Conservation (phyloP, 805 yeast species). For the Monosporozyma solicola region DNA sequence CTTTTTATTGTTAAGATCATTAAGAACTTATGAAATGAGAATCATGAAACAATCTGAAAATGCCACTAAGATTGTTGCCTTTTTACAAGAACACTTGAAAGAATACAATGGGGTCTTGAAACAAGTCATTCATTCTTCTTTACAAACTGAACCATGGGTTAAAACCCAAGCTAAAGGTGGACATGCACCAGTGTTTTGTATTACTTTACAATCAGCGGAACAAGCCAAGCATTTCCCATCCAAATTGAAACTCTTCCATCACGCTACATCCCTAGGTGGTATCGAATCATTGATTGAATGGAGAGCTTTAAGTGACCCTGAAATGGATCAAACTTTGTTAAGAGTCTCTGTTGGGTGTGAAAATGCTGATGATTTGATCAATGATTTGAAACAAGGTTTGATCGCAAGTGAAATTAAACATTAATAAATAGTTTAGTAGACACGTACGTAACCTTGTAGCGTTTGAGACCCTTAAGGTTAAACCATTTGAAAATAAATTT, state of each 20-base stretch:
- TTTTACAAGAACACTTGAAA: conserved; percentile 40
- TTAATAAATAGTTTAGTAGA: neutral
- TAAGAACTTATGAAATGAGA: conserved; percentile 73
- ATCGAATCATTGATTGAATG: conserved; percentile 87
- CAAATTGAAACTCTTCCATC: conserved; percentile 62
- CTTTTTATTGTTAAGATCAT: conserved; percentile 63
- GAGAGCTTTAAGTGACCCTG: conserved; percentile 67
- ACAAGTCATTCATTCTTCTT: conserved; percentile 59
- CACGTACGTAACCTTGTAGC: too few relatives aligned
- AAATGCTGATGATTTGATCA: conserved; percentile 63
- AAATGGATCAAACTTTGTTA: conserved; percentile 47
- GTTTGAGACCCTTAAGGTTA: too few relatives aligned
- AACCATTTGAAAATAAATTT: too few relatives aligned
- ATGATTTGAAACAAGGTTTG: conserved; percentile 61
- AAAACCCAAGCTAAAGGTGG: conserved; percentile 58
- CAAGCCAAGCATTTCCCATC: conserved; percentile 59
- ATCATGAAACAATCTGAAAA: conserved; percentile 54
- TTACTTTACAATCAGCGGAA: conserved; percentile 41
- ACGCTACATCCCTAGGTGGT: conserved; percentile 91
- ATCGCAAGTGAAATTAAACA: neutral
- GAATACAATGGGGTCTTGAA: conserved; percentile 40
- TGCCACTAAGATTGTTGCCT: conserved; percentile 54
- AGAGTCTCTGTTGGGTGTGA: conserved; percentile 81
- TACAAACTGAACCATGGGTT: conserved; percentile 65
- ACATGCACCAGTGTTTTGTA: conserved; percentile 66